These are phyloP conservation scores for Puccinia triticina DNA, from an alignment of 1,284 basidiomycete genomes.

Conservation along the genomic window DNA sequence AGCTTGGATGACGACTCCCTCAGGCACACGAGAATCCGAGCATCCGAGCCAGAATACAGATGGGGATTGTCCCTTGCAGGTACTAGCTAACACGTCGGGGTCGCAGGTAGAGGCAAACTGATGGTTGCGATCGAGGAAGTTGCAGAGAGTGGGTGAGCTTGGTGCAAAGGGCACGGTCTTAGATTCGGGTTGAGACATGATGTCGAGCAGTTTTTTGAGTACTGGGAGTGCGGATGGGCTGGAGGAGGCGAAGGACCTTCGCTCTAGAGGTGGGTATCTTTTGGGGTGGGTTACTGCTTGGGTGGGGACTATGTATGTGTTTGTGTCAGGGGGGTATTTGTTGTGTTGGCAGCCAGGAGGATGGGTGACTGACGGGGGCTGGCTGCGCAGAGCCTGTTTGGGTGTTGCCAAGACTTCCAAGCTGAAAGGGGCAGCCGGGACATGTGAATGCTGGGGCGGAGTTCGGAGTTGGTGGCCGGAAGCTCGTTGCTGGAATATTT, in stretches of 20 bases:
- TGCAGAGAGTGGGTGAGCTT: conserved; percentile 9
- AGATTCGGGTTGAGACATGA: conserved; percentile 16
- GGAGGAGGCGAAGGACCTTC: conserved; percentile 3
- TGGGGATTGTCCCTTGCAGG: conserved; percentile 71
- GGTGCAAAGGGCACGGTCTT: conserved; percentile 12
- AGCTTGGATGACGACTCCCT: conserved; percentile 55
- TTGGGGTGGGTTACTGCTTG: neutral
- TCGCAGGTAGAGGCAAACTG: conserved; percentile 59
- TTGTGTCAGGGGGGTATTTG: too few relatives aligned
- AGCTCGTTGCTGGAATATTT: too few relatives aligned
- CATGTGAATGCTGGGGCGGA: too few relatives aligned
- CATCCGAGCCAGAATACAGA: conserved; percentile 78
- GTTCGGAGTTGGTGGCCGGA: too few relatives aligned
- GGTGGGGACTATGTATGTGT: too few relatives aligned
- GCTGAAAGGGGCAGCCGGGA: too few relatives aligned
- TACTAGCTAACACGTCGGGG: conserved; percentile 69
- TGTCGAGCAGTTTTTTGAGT: neutral
- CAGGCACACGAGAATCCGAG: conserved; percentile 71
- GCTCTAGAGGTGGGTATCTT: neutral
- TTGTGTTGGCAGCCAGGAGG: too few relatives aligned
- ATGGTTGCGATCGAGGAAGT: conserved; percentile 41
- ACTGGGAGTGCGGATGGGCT: neutral
- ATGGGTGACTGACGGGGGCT: too few relatives aligned
- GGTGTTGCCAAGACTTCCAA: too few relatives aligned
- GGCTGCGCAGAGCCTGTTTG: too few relatives aligned